Percentiles rank a stretch among this genome's conserved stretches.
Conservation (phyloP, 176 grass and related monocot species). For the Musa itinerans region DNA sequence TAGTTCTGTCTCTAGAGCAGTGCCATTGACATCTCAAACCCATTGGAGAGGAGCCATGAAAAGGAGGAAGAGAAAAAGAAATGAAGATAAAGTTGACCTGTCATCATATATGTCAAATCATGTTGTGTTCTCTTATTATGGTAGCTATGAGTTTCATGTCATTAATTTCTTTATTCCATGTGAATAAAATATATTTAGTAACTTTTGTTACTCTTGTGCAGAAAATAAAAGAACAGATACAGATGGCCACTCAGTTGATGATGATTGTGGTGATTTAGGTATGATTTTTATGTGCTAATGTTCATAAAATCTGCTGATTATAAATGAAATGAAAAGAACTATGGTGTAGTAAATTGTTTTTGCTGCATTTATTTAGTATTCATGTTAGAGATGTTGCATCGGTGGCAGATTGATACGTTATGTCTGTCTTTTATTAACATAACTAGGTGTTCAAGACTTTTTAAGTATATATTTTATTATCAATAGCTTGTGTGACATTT, state of each 20-base stretch:
- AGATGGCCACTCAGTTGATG: slow-evolving; percentile 66
- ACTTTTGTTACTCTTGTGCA: slow-evolving; percentile 16
- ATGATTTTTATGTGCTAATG: slow-evolving; percentile 12
- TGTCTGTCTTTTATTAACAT: no score
- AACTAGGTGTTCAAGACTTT: no score
- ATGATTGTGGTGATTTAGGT: slow-evolving; percentile 49
- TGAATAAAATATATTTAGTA: slow-evolving; percentile 6
- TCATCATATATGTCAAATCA: slow-evolving; percentile 66
- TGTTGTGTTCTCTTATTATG: slow-evolving; percentile 72
- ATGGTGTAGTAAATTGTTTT: slow-evolving; percentile 15
- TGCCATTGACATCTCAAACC: slow-evolving; percentile 54
- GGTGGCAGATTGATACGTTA: no score
- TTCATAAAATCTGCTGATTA: slow-evolving; percentile 9
- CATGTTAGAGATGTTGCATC: not conserved
- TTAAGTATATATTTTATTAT: no score
- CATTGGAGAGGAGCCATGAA: slow-evolving; percentile 68
- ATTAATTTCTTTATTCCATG: slow-evolving; percentile 5
- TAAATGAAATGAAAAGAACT: not conserved
- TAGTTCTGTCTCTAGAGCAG: slow-evolving; percentile 68
- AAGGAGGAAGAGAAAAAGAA: slow-evolving; percentile 67
- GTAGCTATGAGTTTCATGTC: slow-evolving; percentile 32
- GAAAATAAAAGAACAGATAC: slow-evolving; percentile 65
- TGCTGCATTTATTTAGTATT: slow-evolving; percentile 10
- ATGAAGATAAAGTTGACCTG: slow-evolving; percentile 42
- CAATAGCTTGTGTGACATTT: no score